Conservation (phyloP, 2,329 filamentous ascomycete species). For the Ascocoryne sarcoides region DNA sequence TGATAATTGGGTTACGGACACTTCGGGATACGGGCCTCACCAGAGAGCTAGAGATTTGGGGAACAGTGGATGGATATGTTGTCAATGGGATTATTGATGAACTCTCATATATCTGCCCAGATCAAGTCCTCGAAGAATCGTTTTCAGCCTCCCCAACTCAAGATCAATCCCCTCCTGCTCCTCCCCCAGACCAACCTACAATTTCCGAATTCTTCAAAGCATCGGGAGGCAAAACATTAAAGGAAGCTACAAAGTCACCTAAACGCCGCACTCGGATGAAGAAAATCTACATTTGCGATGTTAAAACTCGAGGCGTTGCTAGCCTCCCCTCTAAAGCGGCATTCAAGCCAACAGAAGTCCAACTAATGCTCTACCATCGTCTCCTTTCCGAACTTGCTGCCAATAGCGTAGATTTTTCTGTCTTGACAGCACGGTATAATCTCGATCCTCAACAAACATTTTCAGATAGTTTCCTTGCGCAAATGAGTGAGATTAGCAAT, state of each 20-base stretch:
- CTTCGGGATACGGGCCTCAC: conserved; percentile 63
- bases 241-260: background rate
- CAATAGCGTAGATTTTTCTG: conserved; percentile 58
- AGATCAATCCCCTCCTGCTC: conserved; percentile 29
- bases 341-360: conserved; percentile 69
- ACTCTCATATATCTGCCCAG: conserved; percentile 68
- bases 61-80: conserved; percentile 68
- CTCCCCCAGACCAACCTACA: conserved; percentile 20
- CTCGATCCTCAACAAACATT: conserved; percentile 59
- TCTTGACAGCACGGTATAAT: conserved; percentile 62
- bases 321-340: conserved; percentile 52
- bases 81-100: conserved; percentile 89
- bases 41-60: conserved; percentile 78
- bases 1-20: conserved; percentile 74
- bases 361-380: conserved; percentile 82
- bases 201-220: conserved; percentile 24
- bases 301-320: conserved; percentile 71
- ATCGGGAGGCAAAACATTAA: conserved; percentile 1
- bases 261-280: conserved; percentile 5
- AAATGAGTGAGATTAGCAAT: conserved; percentile 62
- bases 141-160: conserved; percentile 25
- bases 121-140: conserved; percentile 52
- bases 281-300: conserved; percentile 69
- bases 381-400: conserved; percentile 70
- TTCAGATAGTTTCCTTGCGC: conserved; percentile 69